Base-by-base conservation (phyloP, 1,284 basidiomycete species). In the Ustilago bromivora region DNA sequence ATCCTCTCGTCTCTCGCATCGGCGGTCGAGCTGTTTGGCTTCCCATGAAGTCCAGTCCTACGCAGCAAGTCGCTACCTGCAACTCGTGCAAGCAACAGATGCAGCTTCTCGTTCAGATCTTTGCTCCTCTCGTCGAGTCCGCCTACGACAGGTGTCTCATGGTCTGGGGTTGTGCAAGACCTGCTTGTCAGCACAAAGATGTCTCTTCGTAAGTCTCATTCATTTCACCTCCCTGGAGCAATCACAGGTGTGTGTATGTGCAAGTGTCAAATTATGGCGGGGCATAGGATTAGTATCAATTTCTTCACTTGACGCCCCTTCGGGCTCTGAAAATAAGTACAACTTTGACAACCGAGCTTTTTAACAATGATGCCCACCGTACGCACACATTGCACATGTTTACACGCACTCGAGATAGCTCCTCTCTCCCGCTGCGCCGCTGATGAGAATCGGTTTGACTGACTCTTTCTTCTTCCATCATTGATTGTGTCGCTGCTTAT, bases 301-400 rank as follows among this genome's bases (percentile, higher is more conserved):
- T 85, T 85, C 84, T 85, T 85, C 84, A 85, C 83, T 85, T 85
- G 84, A 85, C 56, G 66, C 60, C 67, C 64, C 67, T 68, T 62
- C 62, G 70, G 61, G 66, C 59, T 63, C 75, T 82, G 84, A 84
- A 85, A 85, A 69, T 52, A 74, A 71, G 64, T 31, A 71, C 62
- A 74, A 74, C 79, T 84, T 85, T 85, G 83, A 85, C 84, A 81
- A 84, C 28, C 80, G 82, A 83, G 80, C 82, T 83, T 83, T 83
- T 82, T 82, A 83, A 82, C 79, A 78, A 82, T 83, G 82, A 83
- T 83, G 82, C 81, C 19, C 31, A 36, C n/a, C 43, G 23, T 28
- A 46, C 43, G 11, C 8, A 17, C 10, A 23, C 43, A 46, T 11
- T 46, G 17, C 15, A 28, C 55, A 19, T 49, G 23, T 23, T 15